Base-by-base conservation (phyloP, 1,284 basidiomycete species). In the Rhodotorula sp. region DNA sequence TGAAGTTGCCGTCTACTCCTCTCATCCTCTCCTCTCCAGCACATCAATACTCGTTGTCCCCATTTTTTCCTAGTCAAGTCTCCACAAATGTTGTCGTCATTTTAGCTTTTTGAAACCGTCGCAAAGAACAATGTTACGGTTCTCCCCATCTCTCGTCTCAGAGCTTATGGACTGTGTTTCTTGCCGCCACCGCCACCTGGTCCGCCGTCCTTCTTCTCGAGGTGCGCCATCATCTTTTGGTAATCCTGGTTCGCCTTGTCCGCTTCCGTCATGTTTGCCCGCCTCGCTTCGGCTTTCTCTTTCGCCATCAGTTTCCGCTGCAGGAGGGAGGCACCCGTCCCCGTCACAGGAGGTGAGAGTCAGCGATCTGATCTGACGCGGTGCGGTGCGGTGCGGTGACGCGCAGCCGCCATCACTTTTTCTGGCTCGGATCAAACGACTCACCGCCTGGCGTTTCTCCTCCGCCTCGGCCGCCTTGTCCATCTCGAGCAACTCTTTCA, bases 401-500 rank as follows among this genome's bases (percentile, higher is more conserved):
- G 2, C 29, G 51, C 8, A 26, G 6, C 26, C n/a, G 6, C 6
- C 29, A 6, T 1, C 26, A 14, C n/a, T n/a, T n/a, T n/a, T 14
- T 1, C 1, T 7, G 30, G 29, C n/a, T 14, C 6, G 3, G n/a
- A 8, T 14, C 4, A 55, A 22, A 17, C 26, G 33, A 64, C 58
- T 54, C 15, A 72, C 70, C 44, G 65, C 68, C 51, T 69, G 67
- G 17, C 71, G 57, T 55, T 71, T 65, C 53, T 75, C 74, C 51
- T 73, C 74, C 26, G 60, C 66, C 46, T 69, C 71, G 2, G 67
- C 69, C 24, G 66, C 69, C 37, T 63, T 68, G 61, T 75, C 74
- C 67, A 75, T 67, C 24, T 73, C 71, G 30, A 75, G 62, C 60
- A 75, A n/a, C 30, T 75, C 71, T 22, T 48, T 54, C 6, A 66